A percentile compares a stretch with the other conserved stretches of the same genome.
phyloP scores from a whole-genome alignment of 1,139 yeast species.

The Kodamaea sp. region DNA sequence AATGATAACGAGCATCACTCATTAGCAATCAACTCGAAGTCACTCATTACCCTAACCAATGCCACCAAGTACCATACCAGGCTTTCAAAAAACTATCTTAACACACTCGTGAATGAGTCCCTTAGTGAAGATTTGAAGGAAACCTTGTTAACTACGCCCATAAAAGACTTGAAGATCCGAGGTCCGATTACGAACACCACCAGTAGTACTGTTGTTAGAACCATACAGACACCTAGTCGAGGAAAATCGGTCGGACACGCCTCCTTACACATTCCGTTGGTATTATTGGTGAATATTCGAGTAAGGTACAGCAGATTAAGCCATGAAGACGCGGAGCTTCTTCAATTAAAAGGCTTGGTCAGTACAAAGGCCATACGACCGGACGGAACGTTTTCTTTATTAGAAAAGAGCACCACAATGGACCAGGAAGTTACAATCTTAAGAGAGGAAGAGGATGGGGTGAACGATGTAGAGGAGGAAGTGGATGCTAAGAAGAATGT shows the following conservation, averaged over 20 bases:
- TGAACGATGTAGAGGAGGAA: background rate
- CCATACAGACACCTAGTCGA: constrained; percentile 1
- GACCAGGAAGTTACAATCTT: constrained; percentile 5
- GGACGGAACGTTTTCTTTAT: constrained; percentile 5
- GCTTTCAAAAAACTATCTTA: constrained; percentile 17
- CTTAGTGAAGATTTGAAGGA: constrained; percentile 9
- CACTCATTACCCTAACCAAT: constrained; percentile 18
- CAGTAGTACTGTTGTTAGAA: constrained; percentile 3
- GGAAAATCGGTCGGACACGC: constrained; percentile 2
- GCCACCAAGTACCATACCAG: constrained; percentile 16
- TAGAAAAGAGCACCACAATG: constrained; percentile 12
- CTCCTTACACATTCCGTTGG: constrained; percentile 7
- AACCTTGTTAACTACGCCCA: constrained; percentile 9
- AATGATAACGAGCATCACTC: constrained; percentile 7
- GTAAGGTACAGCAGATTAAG: constrained; percentile 3
- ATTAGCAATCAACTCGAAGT: constrained; percentile 18
- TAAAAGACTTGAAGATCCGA: constrained; percentile 8
- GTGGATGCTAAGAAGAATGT: constrained; percentile 10
- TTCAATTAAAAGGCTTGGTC: constrained; percentile 5
- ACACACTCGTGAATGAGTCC: constrained; percentile 13
- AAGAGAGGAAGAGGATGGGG: constrained; percentile 11
- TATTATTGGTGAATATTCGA: constrained; percentile 6
- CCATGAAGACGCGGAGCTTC: constrained; percentile 4
- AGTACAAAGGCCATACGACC: constrained; percentile 8
- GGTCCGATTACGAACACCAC: constrained; percentile 4